Base-by-base conservation (phyloP, 371 early-diverging fungal species). In the Syncephalis fuscata region DNA sequence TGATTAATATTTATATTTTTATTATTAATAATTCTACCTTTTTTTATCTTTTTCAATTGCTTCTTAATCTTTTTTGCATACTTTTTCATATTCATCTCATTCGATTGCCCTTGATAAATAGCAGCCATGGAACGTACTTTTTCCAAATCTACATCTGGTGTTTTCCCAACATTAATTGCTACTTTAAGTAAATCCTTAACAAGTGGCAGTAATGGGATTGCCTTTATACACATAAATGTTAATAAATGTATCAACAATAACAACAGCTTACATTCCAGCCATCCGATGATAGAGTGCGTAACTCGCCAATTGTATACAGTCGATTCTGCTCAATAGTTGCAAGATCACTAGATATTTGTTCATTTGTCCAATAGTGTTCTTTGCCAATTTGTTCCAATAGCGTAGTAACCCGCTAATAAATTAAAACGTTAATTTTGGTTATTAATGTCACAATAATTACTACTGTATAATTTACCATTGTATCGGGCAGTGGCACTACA, bases 151-250 rank as follows among this genome's bases (percentile, higher is more conserved):
- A 47, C 8, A 23, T 24, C 36, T 19, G 26, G 14, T 44, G 36
- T 27, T 16, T 41, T 32, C 32, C 55, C 21, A 39, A 16, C 39
- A 42, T 3, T 52, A 52, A 44, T 45, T 37, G 26, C 60, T 43
- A 23, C 57, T 56, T 15, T 54, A 32, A 61, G 41, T 7, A 59
- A 49, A 40, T 58, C 63, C 25, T 56, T 57, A 2, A 63, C 63
- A 20, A 63, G 47, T 10, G 60, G 63, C 10, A 63, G 41, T 16
- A 63, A 37, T 52, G 49, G 44, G 41, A 62, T 56, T 10, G 45
- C 49, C 61, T 60, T 41, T 43, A 7, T 23, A 25, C 3, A 22
- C 26, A 41, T 41, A 21, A 15, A 21, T 41, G n/a, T 41, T 4
- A 8, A 41, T 19, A 19, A 5, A 8, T 21, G 21, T 8, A 16